These are phyloP conservation scores for Leccinum sublutescens DNA, from an alignment of 768 basidiomycete genomes.

Conservation along the genomic window DNA sequence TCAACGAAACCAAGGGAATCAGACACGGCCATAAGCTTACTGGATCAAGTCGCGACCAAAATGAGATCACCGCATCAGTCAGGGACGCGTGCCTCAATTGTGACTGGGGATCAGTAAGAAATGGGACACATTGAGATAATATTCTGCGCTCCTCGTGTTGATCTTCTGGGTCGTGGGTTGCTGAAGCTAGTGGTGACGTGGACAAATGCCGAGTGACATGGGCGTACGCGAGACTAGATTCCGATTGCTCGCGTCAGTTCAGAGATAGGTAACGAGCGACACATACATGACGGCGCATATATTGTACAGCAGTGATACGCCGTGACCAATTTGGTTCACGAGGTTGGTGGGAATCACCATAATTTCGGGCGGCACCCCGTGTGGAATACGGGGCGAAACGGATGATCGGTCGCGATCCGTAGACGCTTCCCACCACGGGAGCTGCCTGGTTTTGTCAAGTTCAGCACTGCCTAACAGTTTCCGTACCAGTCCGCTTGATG, in stretches of 20 bases:
- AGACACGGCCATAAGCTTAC: conserved; percentile 16
- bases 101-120: conserved; percentile 60
- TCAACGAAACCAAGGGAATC: conserved; percentile 8
- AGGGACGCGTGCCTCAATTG: conserved; percentile 51
- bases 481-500: conserved; percentile 57
- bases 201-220: conserved; percentile 64
- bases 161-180: conserved; percentile 42
- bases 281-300: conserved; percentile 66
- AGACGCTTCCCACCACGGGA: conserved; percentile 73
- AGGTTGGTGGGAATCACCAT: conserved; percentile 48
- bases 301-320: conserved; percentile 62
- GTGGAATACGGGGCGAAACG: conserved; percentile 11
- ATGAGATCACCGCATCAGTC: conserved; percentile 51
- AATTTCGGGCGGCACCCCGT: conserved; percentile 41
- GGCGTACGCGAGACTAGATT: conserved; percentile 61
- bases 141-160: conserved; percentile 44
- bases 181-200: conserved; percentile 52
- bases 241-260: neutral
- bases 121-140: conserved; percentile 58
- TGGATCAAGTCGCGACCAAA: conserved; percentile 64
- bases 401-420: conserved; percentile 3
- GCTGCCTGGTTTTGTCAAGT: conserved; percentile 44
- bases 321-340: conserved; percentile 36
- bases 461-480: conserved; percentile 59
- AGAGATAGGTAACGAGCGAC: neutral